Evolutionary conservation across 2,329 filamentous ascomycete species (phyloP).

Genomic region (Botrytis medusae): DNA sequence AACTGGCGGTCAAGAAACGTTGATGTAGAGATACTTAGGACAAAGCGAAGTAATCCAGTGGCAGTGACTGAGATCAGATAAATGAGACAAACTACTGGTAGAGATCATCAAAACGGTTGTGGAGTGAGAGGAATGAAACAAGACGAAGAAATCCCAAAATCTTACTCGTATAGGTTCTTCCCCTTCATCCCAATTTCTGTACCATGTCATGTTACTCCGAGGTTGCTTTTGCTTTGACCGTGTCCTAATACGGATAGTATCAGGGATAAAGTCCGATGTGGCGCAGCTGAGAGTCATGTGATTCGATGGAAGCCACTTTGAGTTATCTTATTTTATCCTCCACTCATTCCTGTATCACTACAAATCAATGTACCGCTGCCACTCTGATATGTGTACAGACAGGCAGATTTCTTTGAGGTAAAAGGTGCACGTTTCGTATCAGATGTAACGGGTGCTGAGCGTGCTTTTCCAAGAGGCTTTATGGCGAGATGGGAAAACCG

Average conservation of each 20-base stretch:
- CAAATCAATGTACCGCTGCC: background rate
- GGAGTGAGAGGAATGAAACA: constrained; percentile 10
- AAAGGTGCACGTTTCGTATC: background rate
- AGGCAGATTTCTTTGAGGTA: no score
- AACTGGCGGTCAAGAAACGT: constrained; percentile 13
- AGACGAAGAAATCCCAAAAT: background rate
- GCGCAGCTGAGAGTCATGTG: background rate
- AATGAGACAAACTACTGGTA: constrained; percentile 2
- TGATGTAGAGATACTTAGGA: background rate
- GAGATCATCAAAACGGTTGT: constrained; percentile 6
- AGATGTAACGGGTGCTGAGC: constrained; percentile 10
- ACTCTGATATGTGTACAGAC: fast-evolving
- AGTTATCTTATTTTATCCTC: background rate
- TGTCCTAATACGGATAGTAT: constrained; percentile 1
- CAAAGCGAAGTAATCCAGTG: background rate
- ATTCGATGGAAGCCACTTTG: background rate
- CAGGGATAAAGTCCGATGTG: constrained; percentile 9
- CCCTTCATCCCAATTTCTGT: background rate
- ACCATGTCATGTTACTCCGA: constrained; percentile 12
- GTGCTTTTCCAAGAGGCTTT: constrained; percentile 13
- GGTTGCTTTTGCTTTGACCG: constrained; percentile 10
- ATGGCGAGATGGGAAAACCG: background rate
- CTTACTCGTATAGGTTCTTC: background rate
- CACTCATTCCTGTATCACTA: no score
- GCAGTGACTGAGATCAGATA: background rate